Base-by-base conservation (phyloP, 2,329 filamentous ascomycete genomes). In the Curvularia hawaiiensis region DNA sequence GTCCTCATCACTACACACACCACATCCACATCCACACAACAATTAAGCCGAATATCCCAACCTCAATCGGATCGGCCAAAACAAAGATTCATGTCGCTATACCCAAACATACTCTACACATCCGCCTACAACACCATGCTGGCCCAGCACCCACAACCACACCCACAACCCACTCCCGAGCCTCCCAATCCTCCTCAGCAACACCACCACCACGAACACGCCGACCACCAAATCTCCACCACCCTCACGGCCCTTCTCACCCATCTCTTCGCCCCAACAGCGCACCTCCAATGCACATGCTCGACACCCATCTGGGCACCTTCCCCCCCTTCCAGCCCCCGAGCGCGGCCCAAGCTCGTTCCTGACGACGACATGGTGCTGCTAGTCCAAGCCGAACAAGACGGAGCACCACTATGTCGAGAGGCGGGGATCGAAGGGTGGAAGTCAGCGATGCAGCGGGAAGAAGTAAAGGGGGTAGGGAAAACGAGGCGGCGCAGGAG, bases 341-440 rank as follows among this genome's bases (percentile, higher is more conserved):
- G 20, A 18, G 28, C 14, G 10, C 56, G 59, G 2, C 45, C n/a
- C 4, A 31, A 11, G 1, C 57, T 60, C 14, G 50, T 60, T n/a
- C 59, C 63, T 1, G 61, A 64, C 31, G 63, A 62, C 18, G 63
- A 62, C 1, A 57, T 53, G 1, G 56, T 63, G 14, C 40, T 64
- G 6, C 9, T 62, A 1, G 59, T 65, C 7, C 10, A 2, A 31
- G 9, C 9, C 8, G 10, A 31, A 3, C 30, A 12, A 7, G 66
- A 70, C 39, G 69, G 68, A 1, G 63, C 57, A 7, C 63, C 70
- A 3, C 14, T 71, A 3, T 66, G 65, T 45, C 56, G 68, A 39
- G 68, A 71, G 50, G 58, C 56, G 9, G 61, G 56, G 16, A 65
- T 71, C 43, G 65, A 58, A 33, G 56, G 31, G 30, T 67, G 64